Conservation (phyloP, 345 rosid genomes). For the Luvunga scandens region DNA sequence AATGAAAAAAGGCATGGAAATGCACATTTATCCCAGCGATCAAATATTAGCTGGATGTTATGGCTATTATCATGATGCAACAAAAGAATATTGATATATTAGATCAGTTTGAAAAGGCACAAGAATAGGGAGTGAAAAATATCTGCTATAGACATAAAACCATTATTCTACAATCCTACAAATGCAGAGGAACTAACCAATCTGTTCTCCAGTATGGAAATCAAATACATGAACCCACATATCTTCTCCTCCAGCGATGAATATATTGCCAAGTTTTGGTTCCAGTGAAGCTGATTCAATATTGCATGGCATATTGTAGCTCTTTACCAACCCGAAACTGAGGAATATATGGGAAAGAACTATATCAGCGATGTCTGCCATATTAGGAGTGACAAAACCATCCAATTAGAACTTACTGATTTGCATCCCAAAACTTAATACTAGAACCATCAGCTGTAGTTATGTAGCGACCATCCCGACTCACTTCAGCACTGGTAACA, state of each 20-base stretch:
- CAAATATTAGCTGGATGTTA: neutral
- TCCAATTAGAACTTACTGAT: constrained; percentile 59
- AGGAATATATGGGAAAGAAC: constrained; percentile 12
- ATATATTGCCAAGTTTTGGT: constrained; percentile 73
- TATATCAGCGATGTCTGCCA: constrained; percentile 1
- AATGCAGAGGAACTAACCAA: constrained; percentile 33
- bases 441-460: constrained; percentile 93
- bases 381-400: neutral
- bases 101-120: neutral
- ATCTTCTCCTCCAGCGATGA: constrained; percentile 89
- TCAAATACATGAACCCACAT: constrained; percentile 81
- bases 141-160: neutral
- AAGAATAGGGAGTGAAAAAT: neutral
- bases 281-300: constrained; percentile 75
- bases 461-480: constrained; percentile 90
- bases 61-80: neutral
- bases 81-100: neutral
- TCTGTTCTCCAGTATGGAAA: constrained; percentile 82
- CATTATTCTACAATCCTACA: neutral
- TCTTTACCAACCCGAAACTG: constrained; percentile 88
- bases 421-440: constrained; percentile 97
- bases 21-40: too few species aligned
- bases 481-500: constrained; percentile 93
- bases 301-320: constrained; percentile 84
- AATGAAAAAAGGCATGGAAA: too few species aligned